These are phyloP conservation scores for Populus deltoides DNA, from an alignment of 345 rosid genomes.

Conservation along the genomic window DNA sequence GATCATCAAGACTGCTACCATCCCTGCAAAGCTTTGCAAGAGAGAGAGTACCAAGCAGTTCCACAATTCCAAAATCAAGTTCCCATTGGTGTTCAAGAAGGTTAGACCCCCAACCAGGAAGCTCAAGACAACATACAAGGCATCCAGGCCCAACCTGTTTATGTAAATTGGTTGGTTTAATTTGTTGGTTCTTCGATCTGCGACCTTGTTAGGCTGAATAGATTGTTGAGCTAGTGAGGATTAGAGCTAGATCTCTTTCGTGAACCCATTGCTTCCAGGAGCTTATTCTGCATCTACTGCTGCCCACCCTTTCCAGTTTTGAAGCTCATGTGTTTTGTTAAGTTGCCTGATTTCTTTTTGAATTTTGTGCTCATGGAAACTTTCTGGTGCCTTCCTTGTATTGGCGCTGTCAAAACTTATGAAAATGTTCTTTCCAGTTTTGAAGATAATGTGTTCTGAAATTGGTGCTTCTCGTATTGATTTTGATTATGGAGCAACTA, in stretches of 20 bases:
- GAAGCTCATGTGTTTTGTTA: background rate
- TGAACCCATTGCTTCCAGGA: background rate
- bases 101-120: slow-evolving; percentile 58
- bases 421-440: too few species aligned
- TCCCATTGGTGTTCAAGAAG: slow-evolving; percentile 61
- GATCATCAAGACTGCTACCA: slow-evolving; percentile 62
- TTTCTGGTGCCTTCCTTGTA: too few species aligned
- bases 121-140: slow-evolving; percentile 67
- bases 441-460: too few species aligned
- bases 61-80: slow-evolving; percentile 59
- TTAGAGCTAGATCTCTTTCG: background rate
- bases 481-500: background rate
- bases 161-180: slow-evolving; percentile 26
- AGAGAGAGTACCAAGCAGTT: slow-evolving; percentile 63
- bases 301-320: background rate
- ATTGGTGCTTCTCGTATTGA: background rate
- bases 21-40: slow-evolving; percentile 63
- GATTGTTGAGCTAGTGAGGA: background rate
- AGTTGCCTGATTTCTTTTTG: background rate
- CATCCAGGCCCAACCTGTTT: slow-evolving; percentile 63
- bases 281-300: background rate
- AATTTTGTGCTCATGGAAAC: background rate
- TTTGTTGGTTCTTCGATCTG: background rate
- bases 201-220: background rate
- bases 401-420: background rate